These are phyloP conservation scores for Phialophora macrospora DNA, from an alignment of 2,329 filamentous ascomycete species.

Conservation along the genomic window DNA sequence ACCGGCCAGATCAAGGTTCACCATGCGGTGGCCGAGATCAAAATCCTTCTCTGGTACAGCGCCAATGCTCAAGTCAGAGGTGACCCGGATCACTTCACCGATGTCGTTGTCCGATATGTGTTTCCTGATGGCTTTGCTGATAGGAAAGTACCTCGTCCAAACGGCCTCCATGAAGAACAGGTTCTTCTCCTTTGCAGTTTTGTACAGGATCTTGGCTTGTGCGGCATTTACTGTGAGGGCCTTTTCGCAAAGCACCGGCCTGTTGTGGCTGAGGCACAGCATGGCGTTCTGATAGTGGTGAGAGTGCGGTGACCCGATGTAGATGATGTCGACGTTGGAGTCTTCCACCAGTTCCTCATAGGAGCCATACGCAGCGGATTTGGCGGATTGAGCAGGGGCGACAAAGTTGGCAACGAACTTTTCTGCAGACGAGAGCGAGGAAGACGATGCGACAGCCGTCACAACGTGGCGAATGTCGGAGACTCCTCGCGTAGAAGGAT, in stretches of 20 bases:
- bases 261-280: slow-evolving; percentile 80
- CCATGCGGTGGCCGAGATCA: slow-evolving; percentile 65
- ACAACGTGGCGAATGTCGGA: slow-evolving; percentile 76
- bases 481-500: slow-evolving; percentile 71
- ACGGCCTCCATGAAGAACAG: slow-evolving; percentile 85
- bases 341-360: slow-evolving; percentile 83
- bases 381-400: slow-evolving; percentile 59
- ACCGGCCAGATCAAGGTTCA: slow-evolving; percentile 81
- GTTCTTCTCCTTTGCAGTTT: slow-evolving; percentile 72
- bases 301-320: slow-evolving; percentile 87
- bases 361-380: slow-evolving; percentile 75
- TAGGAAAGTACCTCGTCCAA: slow-evolving; percentile 87
- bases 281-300: slow-evolving; percentile 92
- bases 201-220: slow-evolving; percentile 73
- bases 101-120: slow-evolving; percentile 58
- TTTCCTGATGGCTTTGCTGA: slow-evolving; percentile 76
- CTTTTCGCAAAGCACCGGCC: slow-evolving; percentile 91
- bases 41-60: slow-evolving; percentile 57
- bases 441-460: slow-evolving; percentile 79
- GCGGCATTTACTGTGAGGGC: slow-evolving; percentile 82
- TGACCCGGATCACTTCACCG: slow-evolving; percentile 65
- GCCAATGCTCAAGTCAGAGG: slow-evolving; percentile 59
- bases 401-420: slow-evolving; percentile 74
- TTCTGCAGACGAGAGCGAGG: slow-evolving; percentile 69
- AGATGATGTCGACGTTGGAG: slow-evolving; percentile 80